A percentile compares a stretch with the other conserved stretches of the same genome.
Evolutionary conservation across 345 rosid species (phyloP).

Genomic region (Populus nigra): DNA sequence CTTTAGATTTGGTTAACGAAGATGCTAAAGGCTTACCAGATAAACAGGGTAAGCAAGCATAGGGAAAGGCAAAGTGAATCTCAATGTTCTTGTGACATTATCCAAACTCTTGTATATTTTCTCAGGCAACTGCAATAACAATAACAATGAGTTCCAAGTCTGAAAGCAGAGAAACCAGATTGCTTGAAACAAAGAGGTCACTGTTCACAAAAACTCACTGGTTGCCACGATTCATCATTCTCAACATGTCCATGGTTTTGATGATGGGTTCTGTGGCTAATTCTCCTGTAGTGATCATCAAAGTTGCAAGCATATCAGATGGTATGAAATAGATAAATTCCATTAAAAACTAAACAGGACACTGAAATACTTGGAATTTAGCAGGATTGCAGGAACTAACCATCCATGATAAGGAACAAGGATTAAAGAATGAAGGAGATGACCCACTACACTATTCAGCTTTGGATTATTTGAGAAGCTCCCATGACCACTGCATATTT

Average conservation of each 20-base stretch:
- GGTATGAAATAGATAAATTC: too few species aligned
- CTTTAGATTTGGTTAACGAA: not conserved
- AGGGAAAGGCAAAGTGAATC: conserved; percentile 85
- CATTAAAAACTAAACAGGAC: not conserved
- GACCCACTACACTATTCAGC: conserved; percentile 76
- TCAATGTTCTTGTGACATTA: conserved; percentile 37
- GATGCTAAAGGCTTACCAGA: conserved; percentile 51
- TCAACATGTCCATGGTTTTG: conserved; percentile 95
- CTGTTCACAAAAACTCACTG: conserved; percentile 36
- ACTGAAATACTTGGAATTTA: not conserved
- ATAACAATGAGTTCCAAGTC: not conserved
- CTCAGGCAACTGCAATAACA: conserved; percentile 58
- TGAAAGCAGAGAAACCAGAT: not conserved
- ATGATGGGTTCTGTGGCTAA: conserved; percentile 95
- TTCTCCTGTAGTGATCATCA: conserved; percentile 54
- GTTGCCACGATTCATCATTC: conserved; percentile 95
- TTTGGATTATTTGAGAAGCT: conserved; percentile 74
- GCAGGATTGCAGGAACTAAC: conserved; percentile 38
- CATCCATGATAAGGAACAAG: conserved; percentile 96
- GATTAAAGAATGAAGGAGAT: conserved; percentile 83
- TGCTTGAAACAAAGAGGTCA: not conserved
- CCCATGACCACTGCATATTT: conserved; percentile 74
- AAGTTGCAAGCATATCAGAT: not conserved
- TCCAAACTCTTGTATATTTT: conserved; percentile 63
- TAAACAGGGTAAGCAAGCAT: conserved; percentile 91